phyloP scores from a whole-genome alignment of 2,329 filamentous ascomycete genomes.

The Colletotrichum paranaense region DNA sequence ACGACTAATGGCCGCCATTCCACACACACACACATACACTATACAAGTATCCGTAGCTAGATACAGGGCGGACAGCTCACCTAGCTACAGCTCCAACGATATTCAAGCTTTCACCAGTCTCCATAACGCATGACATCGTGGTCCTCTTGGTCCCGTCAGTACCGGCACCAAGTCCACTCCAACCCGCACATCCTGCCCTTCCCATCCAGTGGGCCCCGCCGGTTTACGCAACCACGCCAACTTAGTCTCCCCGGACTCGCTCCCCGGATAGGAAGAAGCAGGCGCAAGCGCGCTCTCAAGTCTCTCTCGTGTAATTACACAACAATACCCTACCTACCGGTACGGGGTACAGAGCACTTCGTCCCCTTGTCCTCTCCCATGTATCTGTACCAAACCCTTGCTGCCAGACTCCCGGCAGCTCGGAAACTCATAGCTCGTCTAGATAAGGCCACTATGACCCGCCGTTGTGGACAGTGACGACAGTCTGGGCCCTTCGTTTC shows the following conservation, averaged over 20 bases:
- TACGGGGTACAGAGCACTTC: no score
- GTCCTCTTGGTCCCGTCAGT: slow-evolving; percentile 28
- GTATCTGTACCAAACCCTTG: neutral
- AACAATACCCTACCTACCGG: no score
- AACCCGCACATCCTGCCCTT: slow-evolving; percentile 6
- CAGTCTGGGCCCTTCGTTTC: slow-evolving; percentile 1
- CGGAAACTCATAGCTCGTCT: slow-evolving; percentile 11
- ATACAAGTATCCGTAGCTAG: neutral
- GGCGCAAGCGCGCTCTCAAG: slow-evolving; percentile 21
- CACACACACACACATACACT: neutral
- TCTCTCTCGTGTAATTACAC: neutral
- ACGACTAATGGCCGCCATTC: neutral
- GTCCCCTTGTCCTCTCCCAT: no score
- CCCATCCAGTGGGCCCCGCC: neutral
- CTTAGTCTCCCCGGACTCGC: slow-evolving; percentile 5
- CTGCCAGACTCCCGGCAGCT: slow-evolving; percentile 13
- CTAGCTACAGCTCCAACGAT: neutral
- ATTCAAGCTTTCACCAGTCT: slow-evolving; percentile 29
- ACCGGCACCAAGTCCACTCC: slow-evolving; percentile 9
- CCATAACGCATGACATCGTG: slow-evolving; percentile 30
- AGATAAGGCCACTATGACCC: slow-evolving; percentile 21
- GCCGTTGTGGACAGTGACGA: slow-evolving; percentile 18
- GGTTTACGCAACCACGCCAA: slow-evolving; percentile 20
- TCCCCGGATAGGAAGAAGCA: slow-evolving; percentile 1
- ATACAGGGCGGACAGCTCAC: neutral